Conservation (phyloP, 371 early-diverging fungal species). For the Rhizopus arrhizus region DNA sequence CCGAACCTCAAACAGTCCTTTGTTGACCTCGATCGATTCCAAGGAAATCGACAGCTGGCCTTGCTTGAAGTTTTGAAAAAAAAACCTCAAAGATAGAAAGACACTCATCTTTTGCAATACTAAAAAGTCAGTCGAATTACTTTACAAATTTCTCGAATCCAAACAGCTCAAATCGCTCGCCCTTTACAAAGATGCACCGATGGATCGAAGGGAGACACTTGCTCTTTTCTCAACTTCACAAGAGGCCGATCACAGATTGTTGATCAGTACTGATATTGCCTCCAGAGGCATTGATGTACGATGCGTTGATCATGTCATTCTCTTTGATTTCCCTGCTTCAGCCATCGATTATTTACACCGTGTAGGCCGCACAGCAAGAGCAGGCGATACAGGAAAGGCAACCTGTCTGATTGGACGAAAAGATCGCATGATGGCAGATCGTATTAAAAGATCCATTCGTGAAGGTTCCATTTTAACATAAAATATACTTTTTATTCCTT, state of each 20-base stretch:
- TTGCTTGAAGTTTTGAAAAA: constrained; percentile 77
- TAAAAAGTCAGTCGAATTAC: constrained; percentile 62
- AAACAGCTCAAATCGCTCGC: constrained; percentile 63
- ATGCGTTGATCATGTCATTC: constrained; percentile 87
- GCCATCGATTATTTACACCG: constrained; percentile 95
- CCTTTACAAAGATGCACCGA: constrained; percentile 59
- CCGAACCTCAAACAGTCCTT: constrained; percentile 79
- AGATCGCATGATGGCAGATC: constrained; percentile 78
- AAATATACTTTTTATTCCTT: not conserved
- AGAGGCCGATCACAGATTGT: constrained; percentile 43
- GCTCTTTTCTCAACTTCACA: constrained; percentile 38
- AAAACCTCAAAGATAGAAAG: constrained; percentile 56
- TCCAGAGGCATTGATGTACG: constrained; percentile 94
- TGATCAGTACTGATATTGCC: constrained; percentile 95
- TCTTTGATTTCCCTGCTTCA: constrained; percentile 94
- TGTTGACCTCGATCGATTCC: constrained; percentile 63
- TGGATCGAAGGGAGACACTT: constrained; percentile 50
- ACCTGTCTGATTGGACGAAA: constrained; percentile 79
- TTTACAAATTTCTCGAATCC: constrained; percentile 60
- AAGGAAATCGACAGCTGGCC: constrained; percentile 64
- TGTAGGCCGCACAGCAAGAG: constrained; percentile 94
- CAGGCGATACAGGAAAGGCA: constrained; percentile 84
- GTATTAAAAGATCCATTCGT: constrained; percentile 72
- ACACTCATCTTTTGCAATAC: constrained; percentile 90
- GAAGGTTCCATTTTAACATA: constrained; percentile 59